Percentiles rank a stretch among this genome's conserved stretches.
phyloP scores from a whole-genome alignment of 2,329 filamentous ascomycete species.

The Colletotrichum musae region DNA sequence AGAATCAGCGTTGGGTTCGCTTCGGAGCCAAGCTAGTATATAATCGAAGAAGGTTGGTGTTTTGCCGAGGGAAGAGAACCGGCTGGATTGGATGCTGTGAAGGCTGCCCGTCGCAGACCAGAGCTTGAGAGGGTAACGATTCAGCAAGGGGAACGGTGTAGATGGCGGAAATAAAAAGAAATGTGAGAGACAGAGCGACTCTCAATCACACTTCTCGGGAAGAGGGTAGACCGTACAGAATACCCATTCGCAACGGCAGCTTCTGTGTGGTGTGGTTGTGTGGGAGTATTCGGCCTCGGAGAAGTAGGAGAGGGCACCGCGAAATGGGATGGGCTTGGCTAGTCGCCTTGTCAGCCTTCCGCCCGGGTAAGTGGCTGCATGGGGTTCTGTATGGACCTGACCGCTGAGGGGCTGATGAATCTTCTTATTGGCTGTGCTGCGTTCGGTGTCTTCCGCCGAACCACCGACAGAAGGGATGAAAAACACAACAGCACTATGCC shows the following conservation, averaged over 20 bases:
- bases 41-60: constrained; percentile 2
- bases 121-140: constrained; percentile 3
- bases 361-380: constrained; percentile 34
- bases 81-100: constrained; percentile 23
- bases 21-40: not conserved
- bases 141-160: not conserved
- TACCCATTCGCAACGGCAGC: constrained; percentile 31
- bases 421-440: constrained; percentile 33
- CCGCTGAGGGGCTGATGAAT: constrained; percentile 20
- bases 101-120: constrained; percentile 30
- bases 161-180: not conserved
- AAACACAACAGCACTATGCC: constrained; percentile 15
- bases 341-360: constrained; percentile 40
- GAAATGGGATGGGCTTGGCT: constrained; percentile 16
- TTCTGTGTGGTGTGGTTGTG: constrained; percentile 23
- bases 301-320: constrained; percentile 26
- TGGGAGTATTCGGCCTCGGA: constrained; percentile 20
- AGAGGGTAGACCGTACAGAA: not conserved
- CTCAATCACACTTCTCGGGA: constrained; percentile 25
- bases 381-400: constrained; percentile 32
- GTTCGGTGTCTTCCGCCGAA: constrained; percentile 28
- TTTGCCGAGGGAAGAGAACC: constrained; percentile 1
- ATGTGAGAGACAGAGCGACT: not conserved
- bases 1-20: not conserved
- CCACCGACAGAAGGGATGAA: constrained; percentile 27